Evolutionary conservation across 139 green algal genomes (phyloP), one percentile per base, ranked within the genome.

Genomic region (Chlorella ohadii): DNA sequence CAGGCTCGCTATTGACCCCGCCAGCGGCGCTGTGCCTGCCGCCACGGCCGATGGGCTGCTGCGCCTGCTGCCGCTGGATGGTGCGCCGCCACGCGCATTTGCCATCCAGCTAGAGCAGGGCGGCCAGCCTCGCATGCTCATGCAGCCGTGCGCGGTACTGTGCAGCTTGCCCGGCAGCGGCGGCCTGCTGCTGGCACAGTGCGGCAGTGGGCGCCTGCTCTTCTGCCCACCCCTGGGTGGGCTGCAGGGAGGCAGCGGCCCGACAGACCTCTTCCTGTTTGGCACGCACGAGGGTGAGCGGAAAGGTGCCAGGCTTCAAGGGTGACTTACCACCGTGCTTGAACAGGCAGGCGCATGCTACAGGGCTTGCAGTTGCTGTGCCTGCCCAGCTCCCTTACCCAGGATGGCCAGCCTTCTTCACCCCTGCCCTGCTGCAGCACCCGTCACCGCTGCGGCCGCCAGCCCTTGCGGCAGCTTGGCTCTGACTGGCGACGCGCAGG

Each of bases 161-260:
- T 28, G 13, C 22, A 44, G 23, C n/a, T 22, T 83, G 27, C 63
- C 63, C 2, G 27, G 20, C 19, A 25, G 28, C 51, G 68, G 51
- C 12, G 80, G 68, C 39, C 16, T 85, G n/a, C 80, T 85, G 2
- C 61, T 78, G n/a, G 68, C 80, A 2, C 80, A 79, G n/a, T 15
- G 22, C 11, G 68, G 68, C 34, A 85, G 80, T 56, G 36, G 55
- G 36, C 64, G 56, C 6, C 68, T 85, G 36, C 80, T 85, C 19
- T 85, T 63, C 38, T 79, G 68, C 68, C 80, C 78, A 72, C 22
- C 55, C 80, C 55, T 65, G 17, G 39, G 39, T 3, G 41, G 39
- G 22, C 4, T 59, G 77, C 28, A 31, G 39, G 31, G 78, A 38
- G 31, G 12, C 77, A 47, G 31, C 47, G 28, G 28, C 63, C 15